These are phyloP conservation scores for Salix udensis DNA, from an alignment of 345 rosid species.

Conservation along the genomic window DNA sequence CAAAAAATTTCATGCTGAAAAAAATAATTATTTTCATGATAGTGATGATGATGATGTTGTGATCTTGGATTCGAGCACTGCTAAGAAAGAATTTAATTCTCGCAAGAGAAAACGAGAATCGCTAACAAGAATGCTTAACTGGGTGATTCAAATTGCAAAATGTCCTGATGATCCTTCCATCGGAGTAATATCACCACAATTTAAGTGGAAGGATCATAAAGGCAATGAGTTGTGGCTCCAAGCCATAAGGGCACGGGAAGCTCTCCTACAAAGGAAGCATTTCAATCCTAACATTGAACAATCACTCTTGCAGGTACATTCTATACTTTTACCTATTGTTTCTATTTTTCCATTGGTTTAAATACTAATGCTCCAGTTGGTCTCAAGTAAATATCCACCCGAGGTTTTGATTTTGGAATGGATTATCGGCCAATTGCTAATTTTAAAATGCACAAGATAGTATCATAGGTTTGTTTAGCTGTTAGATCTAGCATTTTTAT, in stretches of 20 bases:
- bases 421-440: not conserved
- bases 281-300: constrained; percentile 4
- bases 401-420: not conserved
- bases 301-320: constrained; percentile 12
- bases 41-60: constrained; percentile 10
- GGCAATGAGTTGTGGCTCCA: constrained; percentile 36
- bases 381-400: not conserved
- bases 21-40: not conserved
- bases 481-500: not conserved
- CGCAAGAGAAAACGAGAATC: constrained; percentile 44
- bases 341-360: not conserved
- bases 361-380: not conserved
- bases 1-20: constrained; percentile 3
- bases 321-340: not conserved
- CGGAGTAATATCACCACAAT: constrained; percentile 38
- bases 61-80: constrained; percentile 6
- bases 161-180: constrained; percentile 44
- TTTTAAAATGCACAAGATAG: not conserved
- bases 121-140: constrained; percentile 48
- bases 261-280: constrained; percentile 34
- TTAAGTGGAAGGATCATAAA: constrained; percentile 34
- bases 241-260: constrained; percentile 47
- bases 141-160: constrained; percentile 56
- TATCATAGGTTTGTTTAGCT: not conserved
- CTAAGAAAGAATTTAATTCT: constrained; percentile 16